These are phyloP conservation scores for Fraxinus excelsior DNA, from an alignment of 257 asterid species.

Conservation along the genomic window DNA sequence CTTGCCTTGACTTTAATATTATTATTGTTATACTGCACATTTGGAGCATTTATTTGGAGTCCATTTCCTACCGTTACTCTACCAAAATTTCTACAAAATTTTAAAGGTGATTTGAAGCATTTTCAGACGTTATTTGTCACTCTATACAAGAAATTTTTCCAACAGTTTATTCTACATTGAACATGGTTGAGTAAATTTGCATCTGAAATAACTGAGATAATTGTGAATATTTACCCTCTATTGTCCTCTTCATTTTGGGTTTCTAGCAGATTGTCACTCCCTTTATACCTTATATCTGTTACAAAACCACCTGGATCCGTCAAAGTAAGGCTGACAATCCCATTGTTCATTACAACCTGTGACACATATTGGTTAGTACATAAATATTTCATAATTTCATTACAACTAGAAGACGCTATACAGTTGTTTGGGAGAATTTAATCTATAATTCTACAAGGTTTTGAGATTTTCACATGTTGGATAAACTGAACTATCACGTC, in stretches of 20 bases:
- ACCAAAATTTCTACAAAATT: too few relatives aligned
- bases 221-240: conserved; percentile 44
- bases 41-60: too few relatives aligned
- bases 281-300: conserved; percentile 40
- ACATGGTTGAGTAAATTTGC: too few relatives aligned
- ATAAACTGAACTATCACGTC: background rate
- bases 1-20: too few relatives aligned
- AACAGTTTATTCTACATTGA: background rate
- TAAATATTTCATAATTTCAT: background rate
- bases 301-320: conserved; percentile 48
- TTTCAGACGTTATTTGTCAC: too few relatives aligned
- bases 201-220: background rate
- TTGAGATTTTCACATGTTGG: background rate
- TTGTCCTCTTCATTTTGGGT: conserved; percentile 28
- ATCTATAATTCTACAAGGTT: too few relatives aligned
- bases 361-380: background rate
- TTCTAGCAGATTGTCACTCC: conserved; percentile 47
- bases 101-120: too few relatives aligned
- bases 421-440: background rate
- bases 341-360: conserved; percentile 47
- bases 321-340: conserved; percentile 40
- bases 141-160: too few relatives aligned
- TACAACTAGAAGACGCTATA: background rate
- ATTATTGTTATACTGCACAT: too few relatives aligned
- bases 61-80: too few relatives aligned